A percentile compares a stretch with the other conserved stretches of the same genome.
These are phyloP conservation scores for Sclerotinia sclerotiorum DNA, from an alignment of 2,329 filamentous ascomycete species.

Conservation along the genomic window DNA sequence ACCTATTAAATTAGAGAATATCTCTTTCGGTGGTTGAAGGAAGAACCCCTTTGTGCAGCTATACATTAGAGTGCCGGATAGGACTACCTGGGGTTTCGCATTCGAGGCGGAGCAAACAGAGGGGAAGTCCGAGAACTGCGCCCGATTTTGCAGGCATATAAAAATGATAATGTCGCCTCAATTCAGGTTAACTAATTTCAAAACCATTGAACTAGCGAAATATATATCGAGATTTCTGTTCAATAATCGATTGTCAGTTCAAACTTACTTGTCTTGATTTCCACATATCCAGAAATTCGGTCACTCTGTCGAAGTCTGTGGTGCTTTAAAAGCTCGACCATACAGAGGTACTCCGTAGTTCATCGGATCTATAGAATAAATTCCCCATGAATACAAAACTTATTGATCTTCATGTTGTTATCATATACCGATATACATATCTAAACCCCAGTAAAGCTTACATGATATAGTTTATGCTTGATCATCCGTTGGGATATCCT, in stretches of 20 bases:
- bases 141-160: too few relatives aligned
- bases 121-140: neutral
- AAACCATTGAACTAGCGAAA: neutral
- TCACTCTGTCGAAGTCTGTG: neutral
- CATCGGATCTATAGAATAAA: constrained; percentile 3
- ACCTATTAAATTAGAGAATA: constrained; percentile 31
- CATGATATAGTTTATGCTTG: constrained; percentile 20
- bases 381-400: neutral
- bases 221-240: neutral
- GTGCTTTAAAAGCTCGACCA: neutral
- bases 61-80: neutral
- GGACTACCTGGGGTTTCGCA: neutral
- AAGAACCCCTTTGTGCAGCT: neutral
- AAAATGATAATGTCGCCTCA: too few relatives aligned
- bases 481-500: constrained; percentile 8
- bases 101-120: neutral
- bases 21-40: neutral
- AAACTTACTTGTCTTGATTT: neutral
- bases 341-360: too few relatives aligned
- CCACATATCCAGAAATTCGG: neutral
- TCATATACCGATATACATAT: neutral
- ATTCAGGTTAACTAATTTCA: neutral
- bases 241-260: neutral
- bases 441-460: neutral
- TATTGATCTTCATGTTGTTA: neutral